Conservation (phyloP, 805 yeast genomes). For the Wickerhamomyces xylosicus region DNA sequence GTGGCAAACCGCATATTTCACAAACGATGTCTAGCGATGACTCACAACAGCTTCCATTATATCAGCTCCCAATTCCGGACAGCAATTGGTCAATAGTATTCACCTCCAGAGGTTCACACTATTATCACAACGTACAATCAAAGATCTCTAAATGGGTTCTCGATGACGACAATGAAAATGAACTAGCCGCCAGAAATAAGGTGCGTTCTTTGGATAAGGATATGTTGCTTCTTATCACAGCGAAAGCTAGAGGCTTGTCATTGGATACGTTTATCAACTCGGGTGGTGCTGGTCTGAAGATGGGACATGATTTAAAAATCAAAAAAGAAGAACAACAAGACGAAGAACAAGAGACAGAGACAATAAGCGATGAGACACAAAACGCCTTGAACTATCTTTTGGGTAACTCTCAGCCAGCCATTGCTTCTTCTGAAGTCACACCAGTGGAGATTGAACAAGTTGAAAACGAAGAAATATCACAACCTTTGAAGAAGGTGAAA, state of each 20-base stretch:
- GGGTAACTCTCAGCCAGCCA: too few relatives aligned
- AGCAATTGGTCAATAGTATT: slow-evolving; percentile 39
- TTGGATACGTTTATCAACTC: too few relatives aligned
- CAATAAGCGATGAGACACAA: background rate
- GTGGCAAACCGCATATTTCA: too few relatives aligned
- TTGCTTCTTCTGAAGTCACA: too few relatives aligned
- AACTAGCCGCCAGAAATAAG: slow-evolving; percentile 12
- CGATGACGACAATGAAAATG: slow-evolving; percentile 18
- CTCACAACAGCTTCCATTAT: too few relatives aligned
- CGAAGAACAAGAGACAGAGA: background rate
- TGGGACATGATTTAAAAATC: slow-evolving; percentile 4
- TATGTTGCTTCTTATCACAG: slow-evolving; percentile 22
- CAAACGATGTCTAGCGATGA: too few relatives aligned
- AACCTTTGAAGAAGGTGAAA: too few relatives aligned
- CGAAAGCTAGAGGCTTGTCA: slow-evolving; percentile 27
- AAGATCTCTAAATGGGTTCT: slow-evolving; percentile 26
- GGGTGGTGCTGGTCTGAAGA: too few relatives aligned
- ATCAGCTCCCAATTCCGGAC: too few relatives aligned
- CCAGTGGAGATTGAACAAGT: background rate
- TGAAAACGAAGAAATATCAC: background rate
- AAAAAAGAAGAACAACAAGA: background rate
- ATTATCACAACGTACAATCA: slow-evolving; percentile 24
- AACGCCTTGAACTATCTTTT: background rate
- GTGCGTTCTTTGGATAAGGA: slow-evolving; percentile 19
- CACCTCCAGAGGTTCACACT: slow-evolving; percentile 30